phyloP scores from a whole-genome alignment of 2,329 filamentous ascomycete genomes.

The Fusarium secorum region DNA sequence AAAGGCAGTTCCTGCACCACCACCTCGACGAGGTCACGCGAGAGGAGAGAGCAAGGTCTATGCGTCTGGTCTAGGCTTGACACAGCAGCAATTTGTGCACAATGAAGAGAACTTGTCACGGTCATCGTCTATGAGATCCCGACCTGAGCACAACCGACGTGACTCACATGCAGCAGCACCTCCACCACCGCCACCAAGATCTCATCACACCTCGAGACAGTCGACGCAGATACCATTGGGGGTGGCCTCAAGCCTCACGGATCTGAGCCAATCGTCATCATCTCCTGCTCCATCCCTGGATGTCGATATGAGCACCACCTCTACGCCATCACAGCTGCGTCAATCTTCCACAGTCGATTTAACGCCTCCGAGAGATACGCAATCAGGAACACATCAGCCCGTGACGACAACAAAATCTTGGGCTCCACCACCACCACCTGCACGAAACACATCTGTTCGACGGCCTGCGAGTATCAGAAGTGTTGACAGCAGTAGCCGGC shows the following conservation, averaged over 20 bases:
- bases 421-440: slow-evolving; percentile 55
- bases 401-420: slow-evolving; percentile 22
- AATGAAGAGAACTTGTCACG: slow-evolving; percentile 54
- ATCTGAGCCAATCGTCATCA: slow-evolving; percentile 26
- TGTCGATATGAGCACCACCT: slow-evolving; percentile 13
- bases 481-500: slow-evolving; percentile 48
- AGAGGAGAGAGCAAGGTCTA: slow-evolving; percentile 54
- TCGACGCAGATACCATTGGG: slow-evolving; percentile 32
- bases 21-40: slow-evolving; percentile 58
- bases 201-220: slow-evolving; percentile 50
- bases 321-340: slow-evolving; percentile 17
- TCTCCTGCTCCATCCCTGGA: slow-evolving; percentile 34
- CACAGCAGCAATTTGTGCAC: slow-evolving; percentile 16
- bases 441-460: slow-evolving; percentile 54
- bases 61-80: slow-evolving; percentile 25
- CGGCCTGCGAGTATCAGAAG: slow-evolving; percentile 55
- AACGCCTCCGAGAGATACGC: slow-evolving; percentile 17
- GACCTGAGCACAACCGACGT: slow-evolving; percentile 55
- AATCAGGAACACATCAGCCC: slow-evolving; percentile 19
- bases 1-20: slow-evolving; percentile 59
- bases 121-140: slow-evolving; percentile 58
- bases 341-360: slow-evolving; percentile 16
- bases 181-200: slow-evolving; percentile 64
- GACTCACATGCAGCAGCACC: slow-evolving; percentile 57
- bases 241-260: slow-evolving; percentile 47